Evolutionary conservation across 1,284 basidiomycete genomes (phyloP).

Genomic region (Rhodotorula sp.): DNA sequence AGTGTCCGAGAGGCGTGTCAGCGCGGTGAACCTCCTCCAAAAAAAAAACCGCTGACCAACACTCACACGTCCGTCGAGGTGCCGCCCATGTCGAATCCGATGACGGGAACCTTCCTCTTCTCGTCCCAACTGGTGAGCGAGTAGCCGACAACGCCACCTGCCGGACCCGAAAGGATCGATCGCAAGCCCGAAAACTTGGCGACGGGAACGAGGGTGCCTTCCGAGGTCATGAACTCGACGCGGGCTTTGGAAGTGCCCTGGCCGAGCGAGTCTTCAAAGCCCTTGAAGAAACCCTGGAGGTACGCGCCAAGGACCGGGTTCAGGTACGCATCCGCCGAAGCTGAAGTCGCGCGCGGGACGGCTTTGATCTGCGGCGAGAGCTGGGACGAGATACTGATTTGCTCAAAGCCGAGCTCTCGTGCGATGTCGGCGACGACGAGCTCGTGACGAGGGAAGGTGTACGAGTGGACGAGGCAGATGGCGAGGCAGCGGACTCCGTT

Average conservation of each 20-base stretch:
- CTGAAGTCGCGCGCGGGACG: conserved; percentile 85
- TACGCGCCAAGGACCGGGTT: conserved; percentile 53
- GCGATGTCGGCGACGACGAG: conserved; percentile 59
- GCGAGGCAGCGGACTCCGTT: conserved; percentile 80
- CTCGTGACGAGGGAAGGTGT: conserved; percentile 72
- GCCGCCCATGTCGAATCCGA: conserved; percentile 62
- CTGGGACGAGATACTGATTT: conserved; percentile 82
- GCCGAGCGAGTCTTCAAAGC: conserved; percentile 72
- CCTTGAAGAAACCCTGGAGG: conserved; percentile 60
- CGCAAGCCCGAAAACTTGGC: conserved; percentile 82
- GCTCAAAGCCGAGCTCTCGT: conserved; percentile 50
- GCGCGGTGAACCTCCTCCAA: not conserved
- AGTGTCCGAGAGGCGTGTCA: not conserved
- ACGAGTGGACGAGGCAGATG: conserved; percentile 83
- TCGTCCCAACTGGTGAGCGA: conserved; percentile 79
- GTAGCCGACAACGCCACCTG: conserved; percentile 84
- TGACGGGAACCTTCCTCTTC: conserved; percentile 63
- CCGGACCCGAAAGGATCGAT: conserved; percentile 81
- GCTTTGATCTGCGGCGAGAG: conserved; percentile 69
- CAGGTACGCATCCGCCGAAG: conserved; percentile 88
- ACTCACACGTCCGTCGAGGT: conserved; percentile 76
- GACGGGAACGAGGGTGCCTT: conserved; percentile 83
- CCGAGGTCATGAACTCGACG: conserved; percentile 74
- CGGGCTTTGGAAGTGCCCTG: conserved; percentile 51
- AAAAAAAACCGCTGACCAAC: no score